Conservation (phyloP, 768 basidiomycete species). For the Suillus discolor region DNA sequence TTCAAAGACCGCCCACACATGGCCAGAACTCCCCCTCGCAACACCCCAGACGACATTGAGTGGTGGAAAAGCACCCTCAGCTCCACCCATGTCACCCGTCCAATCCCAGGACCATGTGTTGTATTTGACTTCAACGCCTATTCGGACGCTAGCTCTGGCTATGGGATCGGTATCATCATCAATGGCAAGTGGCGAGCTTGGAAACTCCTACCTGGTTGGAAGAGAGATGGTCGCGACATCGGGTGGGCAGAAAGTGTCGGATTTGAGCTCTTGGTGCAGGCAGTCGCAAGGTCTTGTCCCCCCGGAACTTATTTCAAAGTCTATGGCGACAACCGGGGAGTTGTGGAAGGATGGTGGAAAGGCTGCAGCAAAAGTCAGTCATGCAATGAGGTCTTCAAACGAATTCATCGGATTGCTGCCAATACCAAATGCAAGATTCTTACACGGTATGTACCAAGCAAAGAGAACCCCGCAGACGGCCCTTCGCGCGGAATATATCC, state of each 20-base stretch:
- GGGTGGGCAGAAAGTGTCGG: conserved; percentile 50
- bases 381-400: conserved; percentile 31
- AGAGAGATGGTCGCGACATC: conserved; percentile 37
- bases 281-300: conserved; percentile 10
- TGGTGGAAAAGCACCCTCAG: no score
- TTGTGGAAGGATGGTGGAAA: conserved; percentile 41
- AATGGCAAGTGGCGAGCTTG: conserved; percentile 28
- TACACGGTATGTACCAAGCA: no score
- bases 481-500: no score
- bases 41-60: no score
- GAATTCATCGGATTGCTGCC: conserved; percentile 24
- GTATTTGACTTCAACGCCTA: conserved; percentile 34
- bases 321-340: conserved; percentile 33
- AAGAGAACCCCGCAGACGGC: no score
- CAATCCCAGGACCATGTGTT: no score
- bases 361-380: conserved; percentile 27
- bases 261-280: conserved; percentile 40
- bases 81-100: no score
- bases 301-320: conserved; percentile 7
- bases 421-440: no score
- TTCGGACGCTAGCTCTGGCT: conserved; percentile 43
- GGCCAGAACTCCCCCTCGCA: no score
- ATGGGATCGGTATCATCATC: conserved; percentile 35
- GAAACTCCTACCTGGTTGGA: conserved; percentile 34
- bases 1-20: no score